A percentile compares a stretch with the other conserved stretches of the same genome.
phyloP scores from a whole-genome alignment of 257 asterid genomes.

The Plantago major region DNA sequence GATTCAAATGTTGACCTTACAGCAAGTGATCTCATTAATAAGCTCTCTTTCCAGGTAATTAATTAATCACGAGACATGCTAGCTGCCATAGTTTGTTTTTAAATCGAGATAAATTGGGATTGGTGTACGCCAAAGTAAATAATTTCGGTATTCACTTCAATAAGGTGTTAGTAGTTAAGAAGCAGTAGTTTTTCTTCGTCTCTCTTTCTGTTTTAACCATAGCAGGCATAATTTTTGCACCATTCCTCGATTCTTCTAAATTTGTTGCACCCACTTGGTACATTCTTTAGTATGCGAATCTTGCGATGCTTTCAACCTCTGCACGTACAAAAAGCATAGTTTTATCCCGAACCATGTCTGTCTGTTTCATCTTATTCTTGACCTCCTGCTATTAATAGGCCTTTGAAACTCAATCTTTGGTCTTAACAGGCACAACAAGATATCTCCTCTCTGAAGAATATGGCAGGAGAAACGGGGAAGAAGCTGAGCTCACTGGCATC shows the following conservation, averaged over 20 bases:
- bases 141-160: background rate
- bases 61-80: background rate
- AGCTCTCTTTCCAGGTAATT: conserved; percentile 89
- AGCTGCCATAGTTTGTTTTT: too few relatives aligned
- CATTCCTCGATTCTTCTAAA: background rate
- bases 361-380: background rate
- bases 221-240: background rate
- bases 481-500: conserved; percentile 75
- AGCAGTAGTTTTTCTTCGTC: background rate
- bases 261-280: background rate
- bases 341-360: background rate
- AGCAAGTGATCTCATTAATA: conserved; percentile 79
- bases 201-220: too few relatives aligned
- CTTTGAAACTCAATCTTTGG: background rate
- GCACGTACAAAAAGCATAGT: background rate
- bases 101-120: too few relatives aligned
- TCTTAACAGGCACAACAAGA: conserved; percentile 84
- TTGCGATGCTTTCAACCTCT: too few relatives aligned
- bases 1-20: conserved; percentile 42
- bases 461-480: conserved; percentile 98
- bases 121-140: background rate
- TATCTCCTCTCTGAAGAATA: conserved; percentile 76
- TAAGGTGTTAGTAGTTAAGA: background rate
- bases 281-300: too few relatives aligned
- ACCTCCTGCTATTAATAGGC: background rate